Percentiles rank a stretch among this genome's conserved stretches.
Conservation (phyloP, 1,284 basidiomycete species). For the Termitomyces sp. region DNA sequence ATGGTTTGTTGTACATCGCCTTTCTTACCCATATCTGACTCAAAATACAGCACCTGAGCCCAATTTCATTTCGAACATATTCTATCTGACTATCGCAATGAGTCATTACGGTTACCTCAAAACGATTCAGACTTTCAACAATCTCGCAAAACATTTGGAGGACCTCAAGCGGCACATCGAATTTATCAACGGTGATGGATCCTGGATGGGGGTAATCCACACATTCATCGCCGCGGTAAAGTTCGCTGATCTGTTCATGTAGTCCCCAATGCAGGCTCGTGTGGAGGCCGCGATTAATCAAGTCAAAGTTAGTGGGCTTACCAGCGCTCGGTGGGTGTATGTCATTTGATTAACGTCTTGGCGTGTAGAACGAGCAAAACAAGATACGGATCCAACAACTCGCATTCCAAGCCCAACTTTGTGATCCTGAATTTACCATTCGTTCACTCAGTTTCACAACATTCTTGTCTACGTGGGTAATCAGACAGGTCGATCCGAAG, state of each 20-base stretch:
- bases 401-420: conserved; percentile 81
- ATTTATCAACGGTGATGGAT: conserved; percentile 69
- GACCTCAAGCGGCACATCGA: conserved; percentile 79
- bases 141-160: conserved; percentile 67
- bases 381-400: conserved; percentile 68
- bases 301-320: conserved; percentile 51
- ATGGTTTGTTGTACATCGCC: conserved; percentile 30
- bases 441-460: conserved; percentile 80
- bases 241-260: background rate
- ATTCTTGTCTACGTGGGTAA: conserved; percentile 93
- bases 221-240: background rate
- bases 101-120: conserved; percentile 83
- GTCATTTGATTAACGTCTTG: background rate
- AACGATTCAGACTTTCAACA: conserved; percentile 72
- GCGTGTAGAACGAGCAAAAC: conserved; percentile 59
- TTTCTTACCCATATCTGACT: background rate
- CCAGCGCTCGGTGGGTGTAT: background rate
- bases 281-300: conserved; percentile 65
- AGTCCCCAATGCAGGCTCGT: conserved; percentile 68
- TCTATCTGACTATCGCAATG: conserved; percentile 82
- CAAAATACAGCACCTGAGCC: conserved; percentile 43
- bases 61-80: conserved; percentile 96
- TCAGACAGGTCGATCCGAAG: conserved; percentile 86
- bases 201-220: conserved; percentile 70
- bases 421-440: conserved; percentile 82